Base-by-base conservation (phyloP, 108 stramenopile species). In the Aurantiochytrium sp. region DNA sequence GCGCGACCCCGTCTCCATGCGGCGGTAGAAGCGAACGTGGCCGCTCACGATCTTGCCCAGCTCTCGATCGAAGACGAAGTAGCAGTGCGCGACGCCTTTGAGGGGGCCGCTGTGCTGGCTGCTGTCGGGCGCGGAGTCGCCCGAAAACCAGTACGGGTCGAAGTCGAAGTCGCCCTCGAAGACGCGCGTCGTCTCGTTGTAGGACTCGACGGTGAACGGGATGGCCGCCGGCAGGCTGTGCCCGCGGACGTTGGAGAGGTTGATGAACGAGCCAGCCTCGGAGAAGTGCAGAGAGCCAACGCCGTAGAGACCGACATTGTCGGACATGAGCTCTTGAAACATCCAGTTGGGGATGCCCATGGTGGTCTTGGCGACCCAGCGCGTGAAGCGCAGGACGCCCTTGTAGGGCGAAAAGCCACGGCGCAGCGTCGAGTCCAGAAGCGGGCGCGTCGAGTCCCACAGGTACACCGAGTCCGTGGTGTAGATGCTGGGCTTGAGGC, bases 241-340 rank as follows among this genome's bases (percentile, higher is more conserved):
- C 22, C 59, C 59, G 27, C 59, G 27, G 10, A 65, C 59, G 19
- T 65, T 65, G 22, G 59, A 30, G 24, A 65, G 59, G 34, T 65
- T 65, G 4, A 65, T 65, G 2, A 65, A 65, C 8, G 59, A 65
- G 59, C 59, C 59, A 6, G 59, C 8, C 59, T 15, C 32, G 19
- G 59, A 65, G 19, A 65, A 65, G 34, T 65, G 59, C 59, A 65
- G 32, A 10, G 59, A 65, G 15, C 59, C 59, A 65, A 65, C 59
- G 34, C 59, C 59, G 19, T 65, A 65, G 32, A 65, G 59, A 65
- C 59, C 59, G 22, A 65, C 59, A 2, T 34, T 30, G 59, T 65
- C 59, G 8, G 59, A 65, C 22, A 65, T 27, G 59, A 65, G 59
- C 59, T 65, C 59, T 65, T 65, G 59, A 65, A 65, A 65, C 59